Base-by-base conservation (phyloP, 2,329 filamentous ascomycete genomes). In the Xylaria sp. region DNA sequence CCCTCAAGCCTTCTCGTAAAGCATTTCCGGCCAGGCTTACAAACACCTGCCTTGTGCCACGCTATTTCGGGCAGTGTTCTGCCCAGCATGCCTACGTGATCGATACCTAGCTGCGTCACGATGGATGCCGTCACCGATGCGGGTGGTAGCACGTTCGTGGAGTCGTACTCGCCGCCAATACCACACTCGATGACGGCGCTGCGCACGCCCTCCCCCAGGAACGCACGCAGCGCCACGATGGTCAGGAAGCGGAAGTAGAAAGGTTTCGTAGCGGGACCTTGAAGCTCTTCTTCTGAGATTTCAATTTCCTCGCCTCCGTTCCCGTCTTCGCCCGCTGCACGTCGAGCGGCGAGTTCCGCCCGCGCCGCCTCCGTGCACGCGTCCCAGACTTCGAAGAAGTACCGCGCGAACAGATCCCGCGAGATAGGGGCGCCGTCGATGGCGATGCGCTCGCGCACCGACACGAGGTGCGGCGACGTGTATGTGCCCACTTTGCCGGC, bases 161-260 rank as follows among this genome's bases (percentile, higher is more conserved):
- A 92, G 77, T 98, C 95, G 76, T 94, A 94, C 81, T 97, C 93
- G 58, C 94, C 96, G 18, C 96, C 96, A 71, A 98, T 97, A 0
- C 96, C 96, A 76, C 94, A 97, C 81, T 99, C 96, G 41, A 98
- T 86, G 10, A 98, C 89, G 0, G 94, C 94, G 20, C 89, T 89
- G 71, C 90, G 86, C 0, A 98, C 90, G 0, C 91, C 90, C 78
- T 96, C 91, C 57, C 85, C 80, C 31, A 97, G 77, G 75, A 97
- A 99, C 1, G 91, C 87, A 76, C 97, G 94, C 75, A 97, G 89
- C 1, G 94, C 94, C 83, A 98, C 87, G 46, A 99, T 85, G 0
- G 95, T 98, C 77, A 99, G 80, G 78, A 93, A 98, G 33, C 95
- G 91, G 80, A 98, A 98, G 80, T 97, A 98, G 61, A 94, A 92